A percentile compares a stretch with the other conserved stretches of the same genome.
Evolutionary conservation across 306 rosid species (phyloP).

Genomic region (Nissolia schottii): DNA sequence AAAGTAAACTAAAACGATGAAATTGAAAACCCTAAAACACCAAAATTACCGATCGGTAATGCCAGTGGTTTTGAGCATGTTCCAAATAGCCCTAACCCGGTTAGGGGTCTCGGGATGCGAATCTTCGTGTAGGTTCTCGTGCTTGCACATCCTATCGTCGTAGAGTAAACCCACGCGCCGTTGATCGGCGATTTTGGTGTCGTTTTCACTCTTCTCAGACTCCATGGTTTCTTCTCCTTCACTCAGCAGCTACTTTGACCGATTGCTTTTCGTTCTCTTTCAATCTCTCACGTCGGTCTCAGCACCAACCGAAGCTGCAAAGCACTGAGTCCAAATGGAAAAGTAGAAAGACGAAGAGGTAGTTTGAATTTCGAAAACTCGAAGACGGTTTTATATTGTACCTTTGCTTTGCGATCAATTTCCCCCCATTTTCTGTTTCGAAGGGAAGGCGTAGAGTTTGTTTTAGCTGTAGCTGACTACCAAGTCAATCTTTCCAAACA

Average conservation of each 20-base stretch:
- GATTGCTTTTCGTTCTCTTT: too few relatives aligned
- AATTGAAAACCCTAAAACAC: neutral
- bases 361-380: too few relatives aligned
- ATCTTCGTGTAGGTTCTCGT: constrained; percentile 39
- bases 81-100: constrained; percentile 74
- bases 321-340: too few relatives aligned
- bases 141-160: constrained; percentile 84
- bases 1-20: neutral
- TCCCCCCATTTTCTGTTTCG: too few relatives aligned
- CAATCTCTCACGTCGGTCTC: too few relatives aligned
- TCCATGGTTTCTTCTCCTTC: constrained; percentile 7
- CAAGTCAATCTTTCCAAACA: too few relatives aligned
- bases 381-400: too few relatives aligned
- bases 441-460: too few relatives aligned
- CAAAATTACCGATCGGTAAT: constrained; percentile 48
- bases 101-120: constrained; percentile 78
- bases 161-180: constrained; percentile 67
- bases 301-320: too few relatives aligned
- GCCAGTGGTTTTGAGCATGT: constrained; percentile 50
- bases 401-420: too few relatives aligned
- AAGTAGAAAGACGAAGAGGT: too few relatives aligned
- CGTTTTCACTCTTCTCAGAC: neutral
- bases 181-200: neutral
- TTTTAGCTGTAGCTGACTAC: too few relatives aligned
- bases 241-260: neutral